A percentile compares a stretch with the other conserved stretches of the same genome.
These are phyloP conservation scores for Xylaria sp. DNA, from an alignment of 2,329 filamentous ascomycete species.

Conservation along the genomic window DNA sequence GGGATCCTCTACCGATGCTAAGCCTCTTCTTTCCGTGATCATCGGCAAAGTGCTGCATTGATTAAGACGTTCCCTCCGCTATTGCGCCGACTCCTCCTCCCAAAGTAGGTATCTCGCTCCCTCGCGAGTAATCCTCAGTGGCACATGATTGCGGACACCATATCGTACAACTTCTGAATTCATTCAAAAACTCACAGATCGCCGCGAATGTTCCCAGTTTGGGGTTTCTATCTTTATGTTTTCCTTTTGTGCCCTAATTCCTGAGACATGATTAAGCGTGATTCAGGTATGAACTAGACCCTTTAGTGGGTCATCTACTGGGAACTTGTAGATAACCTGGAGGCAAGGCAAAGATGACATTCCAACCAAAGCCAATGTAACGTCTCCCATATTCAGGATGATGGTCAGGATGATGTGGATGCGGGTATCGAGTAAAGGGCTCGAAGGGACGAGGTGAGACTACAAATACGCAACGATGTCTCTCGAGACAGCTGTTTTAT, in stretches of 20 bases:
- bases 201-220: conserved; percentile 33
- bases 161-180: conserved; percentile 19
- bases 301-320: not conserved
- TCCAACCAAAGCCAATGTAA: conserved; percentile 37
- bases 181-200: conserved; percentile 32
- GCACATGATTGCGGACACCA: conserved; percentile 15
- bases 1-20: conserved; percentile 35
- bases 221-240: conserved; percentile 32
- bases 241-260: not conserved
- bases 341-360: not conserved
- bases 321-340: not conserved
- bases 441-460: conserved; percentile 16
- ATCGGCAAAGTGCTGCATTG: conserved; percentile 36
- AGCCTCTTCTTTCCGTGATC: conserved; percentile 29
- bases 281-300: not conserved
- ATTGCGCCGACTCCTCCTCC: conserved; percentile 37
- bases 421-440: not conserved
- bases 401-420: conserved; percentile 10
- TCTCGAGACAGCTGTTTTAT: conserved; percentile 22
- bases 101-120: conserved; percentile 29
- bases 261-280: not conserved
- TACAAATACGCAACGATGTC: conserved; percentile 38
- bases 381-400: conserved; percentile 38
- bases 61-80: conserved; percentile 31
- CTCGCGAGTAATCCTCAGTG: conserved; percentile 14